Conservation (phyloP, 495 filamentous ascomycete species). For the Parathielavia hyrcaniae region DNA sequence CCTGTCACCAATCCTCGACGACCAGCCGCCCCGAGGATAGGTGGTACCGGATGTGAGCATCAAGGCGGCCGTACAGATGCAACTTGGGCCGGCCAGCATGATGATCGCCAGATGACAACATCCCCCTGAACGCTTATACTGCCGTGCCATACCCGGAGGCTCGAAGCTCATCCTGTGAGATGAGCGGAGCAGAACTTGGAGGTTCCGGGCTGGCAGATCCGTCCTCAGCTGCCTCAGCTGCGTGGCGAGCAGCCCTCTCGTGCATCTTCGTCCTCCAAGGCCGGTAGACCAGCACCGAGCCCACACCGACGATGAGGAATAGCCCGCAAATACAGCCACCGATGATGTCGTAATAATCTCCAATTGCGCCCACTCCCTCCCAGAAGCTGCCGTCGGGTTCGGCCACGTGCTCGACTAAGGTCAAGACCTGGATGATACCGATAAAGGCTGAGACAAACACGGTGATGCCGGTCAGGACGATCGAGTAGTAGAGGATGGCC, state of each 20-base stretch:
- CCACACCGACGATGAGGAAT: constrained; percentile 68
- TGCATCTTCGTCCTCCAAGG: constrained; percentile 61
- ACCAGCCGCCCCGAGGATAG: too few species aligned
- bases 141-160: not conserved
- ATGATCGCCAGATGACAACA: too few species aligned
- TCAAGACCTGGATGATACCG: constrained; percentile 77
- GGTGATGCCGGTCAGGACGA: constrained; percentile 78
- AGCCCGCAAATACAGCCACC: constrained; percentile 77
- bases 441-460: constrained; percentile 83
- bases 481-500: constrained; percentile 89
- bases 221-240: not conserved
- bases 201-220: not conserved
- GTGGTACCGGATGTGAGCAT: too few species aligned
- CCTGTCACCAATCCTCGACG: too few species aligned
- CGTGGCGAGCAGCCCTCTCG: constrained; percentile 9
- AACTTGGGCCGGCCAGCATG: too few species aligned
- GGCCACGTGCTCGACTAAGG: constrained; percentile 65
- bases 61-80: too few species aligned
- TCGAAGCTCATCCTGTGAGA: not conserved
- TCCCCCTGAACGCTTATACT: not conserved
- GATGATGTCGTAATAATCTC: constrained; percentile 81
- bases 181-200: not conserved
- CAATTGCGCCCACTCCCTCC: constrained; percentile 70
- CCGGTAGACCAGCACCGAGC: constrained; percentile 65
- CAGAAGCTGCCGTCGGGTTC: constrained; percentile 72